phyloP scores from a whole-genome alignment of 2,329 filamentous ascomycete species.

The Pseudogymnoascus sp. region DNA sequence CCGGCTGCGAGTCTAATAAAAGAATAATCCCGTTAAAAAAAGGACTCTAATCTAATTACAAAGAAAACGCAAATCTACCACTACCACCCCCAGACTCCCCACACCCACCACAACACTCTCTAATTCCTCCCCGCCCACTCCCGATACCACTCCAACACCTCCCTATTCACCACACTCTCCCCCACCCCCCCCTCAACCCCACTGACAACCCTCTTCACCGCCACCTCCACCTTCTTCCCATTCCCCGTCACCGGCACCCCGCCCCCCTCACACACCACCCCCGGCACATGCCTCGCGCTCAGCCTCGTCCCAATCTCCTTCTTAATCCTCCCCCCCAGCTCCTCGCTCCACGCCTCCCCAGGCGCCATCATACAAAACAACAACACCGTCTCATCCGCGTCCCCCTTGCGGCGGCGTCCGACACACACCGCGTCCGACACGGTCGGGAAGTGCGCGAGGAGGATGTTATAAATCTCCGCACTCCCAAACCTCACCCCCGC shows the following conservation, averaged over 20 bases:
- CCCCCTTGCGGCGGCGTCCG: constrained; percentile 52
- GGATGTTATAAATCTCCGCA: constrained; percentile 93
- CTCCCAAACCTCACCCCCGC: constrained; percentile 85
- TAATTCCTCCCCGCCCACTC: constrained; percentile 57
- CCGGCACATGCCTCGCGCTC: constrained; percentile 83
- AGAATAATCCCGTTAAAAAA: too few relatives aligned
- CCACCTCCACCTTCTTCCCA: constrained; percentile 95
- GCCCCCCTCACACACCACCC: constrained; percentile 67
- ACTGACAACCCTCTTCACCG: constrained; percentile 91
- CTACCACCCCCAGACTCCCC: neutral
- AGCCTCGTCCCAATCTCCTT: constrained; percentile 64
- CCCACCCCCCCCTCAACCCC: constrained; percentile 81
- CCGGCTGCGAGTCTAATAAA: too few relatives aligned
- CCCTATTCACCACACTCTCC: constrained; percentile 86
- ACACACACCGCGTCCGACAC: constrained; percentile 85
- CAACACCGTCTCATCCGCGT: constrained; percentile 43
- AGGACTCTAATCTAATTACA: neutral
- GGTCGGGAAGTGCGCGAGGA: constrained; percentile 72
- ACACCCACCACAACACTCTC: neutral
- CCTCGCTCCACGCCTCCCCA: constrained; percentile 41
- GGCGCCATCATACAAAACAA: constrained; percentile 74
- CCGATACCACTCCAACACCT: constrained; percentile 81
- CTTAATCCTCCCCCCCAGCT: constrained; percentile 57
- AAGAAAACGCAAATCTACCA: too few relatives aligned
- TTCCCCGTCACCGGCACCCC: constrained; percentile 85